phyloP scores from a whole-genome alignment of 148 eudicot species.

The Beta vulgaris region DNA sequence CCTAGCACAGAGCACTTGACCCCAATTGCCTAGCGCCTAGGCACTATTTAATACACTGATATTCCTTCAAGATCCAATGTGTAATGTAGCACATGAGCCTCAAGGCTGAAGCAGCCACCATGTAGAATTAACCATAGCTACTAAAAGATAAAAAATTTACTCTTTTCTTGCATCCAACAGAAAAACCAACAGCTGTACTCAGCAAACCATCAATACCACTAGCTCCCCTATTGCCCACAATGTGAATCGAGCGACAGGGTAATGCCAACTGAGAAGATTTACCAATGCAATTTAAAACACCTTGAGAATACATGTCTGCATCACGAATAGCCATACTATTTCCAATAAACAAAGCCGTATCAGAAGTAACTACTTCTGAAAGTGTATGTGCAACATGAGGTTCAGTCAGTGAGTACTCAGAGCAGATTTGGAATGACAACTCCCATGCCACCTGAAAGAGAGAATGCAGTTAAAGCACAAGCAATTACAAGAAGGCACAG shows the following conservation, averaged over 20 bases:
- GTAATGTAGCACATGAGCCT: slow-evolving; percentile 6
- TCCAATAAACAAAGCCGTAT: slow-evolving; percentile 79
- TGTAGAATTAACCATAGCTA: not conserved
- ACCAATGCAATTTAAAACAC: slow-evolving; percentile 34
- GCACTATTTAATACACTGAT: no score
- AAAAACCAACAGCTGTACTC: slow-evolving; percentile 85
- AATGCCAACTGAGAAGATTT: slow-evolving; percentile 34
- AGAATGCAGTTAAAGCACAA: slow-evolving; percentile 12
- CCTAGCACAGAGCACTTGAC: no score
- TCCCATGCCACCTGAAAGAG: slow-evolving; percentile 72
- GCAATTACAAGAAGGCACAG: slow-evolving; percentile 3
- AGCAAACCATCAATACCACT: slow-evolving; percentile 99
- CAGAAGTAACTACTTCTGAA: slow-evolving; percentile 50
- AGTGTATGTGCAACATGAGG: slow-evolving; percentile 64
- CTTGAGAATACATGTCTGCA: slow-evolving; percentile 74
- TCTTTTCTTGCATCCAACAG: slow-evolving; percentile 84
- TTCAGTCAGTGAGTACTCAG: slow-evolving; percentile 68
- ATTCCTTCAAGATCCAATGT: no score
- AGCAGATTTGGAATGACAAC: slow-evolving; percentile 52
- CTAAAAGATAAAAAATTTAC: slow-evolving; percentile 40
- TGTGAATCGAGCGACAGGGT: slow-evolving; percentile 59
- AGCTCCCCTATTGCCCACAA: slow-evolving; percentile 89
- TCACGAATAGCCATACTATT: slow-evolving; percentile 98
- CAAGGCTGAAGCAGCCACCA: not conserved
- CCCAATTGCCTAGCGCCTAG: no score